Conservation (phyloP, 441 rosid genomes). For the Brassica hybrid region DNA sequence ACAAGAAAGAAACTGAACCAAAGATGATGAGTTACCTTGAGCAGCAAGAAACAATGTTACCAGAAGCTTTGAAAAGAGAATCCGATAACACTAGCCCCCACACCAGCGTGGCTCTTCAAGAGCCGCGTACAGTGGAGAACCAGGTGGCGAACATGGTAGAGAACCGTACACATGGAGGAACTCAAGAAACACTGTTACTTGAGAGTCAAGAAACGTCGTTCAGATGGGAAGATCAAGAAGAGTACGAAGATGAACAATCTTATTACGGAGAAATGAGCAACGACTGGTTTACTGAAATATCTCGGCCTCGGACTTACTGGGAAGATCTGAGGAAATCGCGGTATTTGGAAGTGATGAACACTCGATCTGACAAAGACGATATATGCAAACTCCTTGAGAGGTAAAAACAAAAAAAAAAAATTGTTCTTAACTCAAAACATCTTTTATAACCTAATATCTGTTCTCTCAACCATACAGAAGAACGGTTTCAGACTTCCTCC, state of each 20-base stretch:
- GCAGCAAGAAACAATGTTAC: conserved; percentile 24
- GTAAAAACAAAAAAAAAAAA: conserved; percentile 41
- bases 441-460: not conserved
- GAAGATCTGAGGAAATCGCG: conserved; percentile 74
- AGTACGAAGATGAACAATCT: conserved; percentile 39
- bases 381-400: conserved; percentile 76
- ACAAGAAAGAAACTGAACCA: conserved; percentile 18
- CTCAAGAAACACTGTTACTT: conserved; percentile 24
- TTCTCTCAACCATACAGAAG: conserved; percentile 53
- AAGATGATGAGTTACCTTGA: conserved; percentile 28
- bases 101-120: conserved; percentile 24
- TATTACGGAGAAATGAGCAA: conserved; percentile 41
- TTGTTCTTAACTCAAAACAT: not conserved
- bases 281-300: conserved; percentile 75
- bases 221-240: conserved; percentile 38
- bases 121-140: not conserved
- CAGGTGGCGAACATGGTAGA: not conserved
- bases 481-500: conserved; percentile 74
- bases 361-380: conserved; percentile 59
- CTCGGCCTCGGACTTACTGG: conserved; percentile 88
- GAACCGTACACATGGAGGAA: not conserved
- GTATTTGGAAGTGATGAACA: conserved; percentile 68
- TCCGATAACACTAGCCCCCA: not conserved
- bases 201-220: conserved; percentile 27
- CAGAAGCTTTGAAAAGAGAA: conserved; percentile 11